Conservation (phyloP, 768 basidiomycete species). For the Rhodotorula taiwanensis region DNA sequence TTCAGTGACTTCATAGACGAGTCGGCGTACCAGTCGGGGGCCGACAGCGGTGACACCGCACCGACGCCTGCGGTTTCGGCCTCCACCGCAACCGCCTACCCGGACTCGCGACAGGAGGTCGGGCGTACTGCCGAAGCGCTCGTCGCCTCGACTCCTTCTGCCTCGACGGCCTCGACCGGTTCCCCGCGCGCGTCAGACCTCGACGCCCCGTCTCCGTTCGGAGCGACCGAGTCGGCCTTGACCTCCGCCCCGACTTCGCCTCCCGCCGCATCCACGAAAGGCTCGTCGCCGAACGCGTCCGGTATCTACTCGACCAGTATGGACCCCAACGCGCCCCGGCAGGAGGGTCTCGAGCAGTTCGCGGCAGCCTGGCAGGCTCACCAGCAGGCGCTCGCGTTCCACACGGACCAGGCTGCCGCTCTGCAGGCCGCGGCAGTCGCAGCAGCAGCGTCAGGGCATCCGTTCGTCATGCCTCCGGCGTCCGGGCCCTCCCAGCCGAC, state of each 20-base stretch:
- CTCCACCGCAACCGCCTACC: no score
- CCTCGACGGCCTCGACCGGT: constrained; percentile 23
- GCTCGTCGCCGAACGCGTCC: no score
- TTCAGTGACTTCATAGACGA: constrained; percentile 28
- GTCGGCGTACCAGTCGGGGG: background rate
- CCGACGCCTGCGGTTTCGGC: background rate
- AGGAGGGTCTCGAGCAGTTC: constrained; percentile 15
- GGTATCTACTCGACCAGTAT: background rate
- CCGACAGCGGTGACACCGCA: no score
- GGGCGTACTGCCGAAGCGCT: no score
- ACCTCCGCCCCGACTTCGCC: constrained; percentile 29
- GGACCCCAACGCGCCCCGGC: constrained; percentile 8
- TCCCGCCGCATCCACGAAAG: background rate
- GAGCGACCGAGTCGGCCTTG: constrained; percentile 9
- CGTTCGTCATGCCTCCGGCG: background rate
- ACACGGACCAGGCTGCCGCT: background rate
- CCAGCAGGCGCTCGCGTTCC: constrained; percentile 2
- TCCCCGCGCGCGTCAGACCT: constrained; percentile 7
- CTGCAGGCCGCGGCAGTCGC: background rate
- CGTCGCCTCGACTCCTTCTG: constrained; percentile 6
- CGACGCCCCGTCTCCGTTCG: constrained; percentile 1
- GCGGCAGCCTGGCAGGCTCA: constrained; percentile 3
- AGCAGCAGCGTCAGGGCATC: background rate
- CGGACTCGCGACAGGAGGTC: no score
- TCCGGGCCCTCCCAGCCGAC: background rate